Base-by-base conservation (phyloP, 495 filamentous ascomycete species). In the Aspergillus baeticus region DNA sequence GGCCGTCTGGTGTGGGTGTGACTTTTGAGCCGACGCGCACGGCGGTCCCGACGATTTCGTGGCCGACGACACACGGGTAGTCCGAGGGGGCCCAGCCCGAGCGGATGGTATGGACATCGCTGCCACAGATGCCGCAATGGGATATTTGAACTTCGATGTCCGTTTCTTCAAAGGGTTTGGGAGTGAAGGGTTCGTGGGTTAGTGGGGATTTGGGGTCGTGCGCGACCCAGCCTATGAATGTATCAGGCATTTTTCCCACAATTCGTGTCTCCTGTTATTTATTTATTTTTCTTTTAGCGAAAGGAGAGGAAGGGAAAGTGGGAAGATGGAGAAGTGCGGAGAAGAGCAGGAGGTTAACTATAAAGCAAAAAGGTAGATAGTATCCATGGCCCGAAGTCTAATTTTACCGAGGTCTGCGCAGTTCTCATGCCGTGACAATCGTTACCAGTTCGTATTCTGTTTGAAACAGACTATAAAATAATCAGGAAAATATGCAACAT, bases 51-150 rank as follows among this genome's bases (percentile, higher is more conserved):
- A 93, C 82, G 43, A 96, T 92, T 64, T 96, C 92, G 71, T 94
- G 91, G 44, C 90, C 91, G 17, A 90, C 88, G 56, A 84, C 82
- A 68, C 80, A 84, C 26, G 89, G 89, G 68, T 92, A 92, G 34
- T 79, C 66, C 6, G 87, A 82, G 46, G 79, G 79, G 0, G 78
- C 81, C 87, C 90, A 94, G 59, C 90, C 90, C 33, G 82, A 86
- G 38, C 84, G 77, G 6, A 96, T 74, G 17, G 84, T 88, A 72
- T 95, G 90, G 5, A 92, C 50, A 63, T 96, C 90, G 45, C 79
- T 80, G 29, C 88, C 90, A 70, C 91, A 95, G 62, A 96, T 84
- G 47, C 91, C 89, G 68, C 90, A 94, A 73, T 95, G 90, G 0
- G 88, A 80, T 58, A 96, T 52, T 42, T 61, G 42, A 55, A 78